Evolutionary conservation across 1,284 basidiomycete genomes (phyloP), one percentile per base, ranked within the genome.

Genomic region (Athelia psychrophila): DNA sequence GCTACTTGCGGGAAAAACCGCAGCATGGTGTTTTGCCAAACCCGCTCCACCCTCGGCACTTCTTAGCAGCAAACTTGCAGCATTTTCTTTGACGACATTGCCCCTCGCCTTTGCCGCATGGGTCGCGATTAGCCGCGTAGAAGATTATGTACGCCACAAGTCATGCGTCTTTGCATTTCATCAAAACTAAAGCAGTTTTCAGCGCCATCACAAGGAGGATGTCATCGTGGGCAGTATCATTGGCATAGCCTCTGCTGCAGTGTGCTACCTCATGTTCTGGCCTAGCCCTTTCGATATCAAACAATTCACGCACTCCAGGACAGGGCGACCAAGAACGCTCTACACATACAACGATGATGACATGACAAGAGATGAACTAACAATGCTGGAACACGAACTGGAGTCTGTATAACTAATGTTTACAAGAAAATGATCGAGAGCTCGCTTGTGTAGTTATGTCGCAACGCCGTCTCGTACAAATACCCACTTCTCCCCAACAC

Each of bases 401-500:
- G 72, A 75, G 48, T 16, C 56, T 55, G 73, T 76, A 64, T 80
- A 71, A 30, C 27, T 30, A 30, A 66, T 56, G 57, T 24, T 57
- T 50, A 58, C 54, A 60, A 57, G 48, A 55, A 55, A 58, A 54
- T 49, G 53, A 57, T 52, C 50, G 58, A 60, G 35, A 55, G 58
- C 56, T 53, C 53, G 56, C 51, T 53, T 25, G 27, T 49, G 18
- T 33, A 38, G 51, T 18, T 40, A 46, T 23, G 44, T 16, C 24
- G 10, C 4, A 46, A n/a, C 22, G 24, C 16, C 44, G 22, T 73
- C 73, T 56, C 73, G 78, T 57, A 85, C 80, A 68, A 86, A 89
- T 54, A 85, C 69, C 88, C 86, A 88, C 60, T 78, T 81, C 64
- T 84, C 88, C 33, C 82, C 86, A 18, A 88, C 72, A 60, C 75